Base-by-base conservation (phyloP, 805 yeast species). In the Cyberlindnera meyerae region DNA sequence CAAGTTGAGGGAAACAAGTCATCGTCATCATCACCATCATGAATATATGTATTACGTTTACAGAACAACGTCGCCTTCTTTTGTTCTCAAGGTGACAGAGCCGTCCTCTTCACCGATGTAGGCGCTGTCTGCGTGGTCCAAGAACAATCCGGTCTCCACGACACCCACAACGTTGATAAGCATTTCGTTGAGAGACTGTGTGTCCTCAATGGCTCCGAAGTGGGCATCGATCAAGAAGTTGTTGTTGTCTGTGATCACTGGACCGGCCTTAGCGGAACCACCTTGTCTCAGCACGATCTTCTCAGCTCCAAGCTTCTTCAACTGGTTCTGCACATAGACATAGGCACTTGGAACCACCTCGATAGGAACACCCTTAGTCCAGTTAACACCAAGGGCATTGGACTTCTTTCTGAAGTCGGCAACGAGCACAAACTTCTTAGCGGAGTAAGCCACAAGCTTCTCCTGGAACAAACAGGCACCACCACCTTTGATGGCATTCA, bases 391-490 rank as follows among this genome's bases (percentile, higher is more conserved):
- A 49, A 93, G 71, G 29, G 60, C 57, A 24, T 68, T 55, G 17
- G 94, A 78, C 54, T 77, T 80, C 65, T 93, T 93, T 55, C 96
- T 71, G 58, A 77, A 82, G 62, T 93, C 98, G 2, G 97, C 98
- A 34, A 93, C 97, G 15, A 90, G 71, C 18, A 93, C 68, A 55
- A 90, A 88, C 51, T 73, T 74, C 40, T 73, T 66, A 4, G 96
- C 78, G 43, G 86, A 77, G 39, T 76, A 72, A 13, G 96, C 96
- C 11, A 93, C 96, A 36, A 93, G 70, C 64, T 93, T 93, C 61
- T 93, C 99, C 65, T 90, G 98, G 65, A 93, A 82, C 45, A 88
- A 69, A 61, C 99, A 93, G 2, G 97, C 99, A 28, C 99, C 99
- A 33, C 99, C 99, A 48, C 99, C 99, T 64, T 93, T 93, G 59